Evolutionary conservation across 1,284 basidiomycete genomes (phyloP).

Genomic region (Puccinia horiana): DNA sequence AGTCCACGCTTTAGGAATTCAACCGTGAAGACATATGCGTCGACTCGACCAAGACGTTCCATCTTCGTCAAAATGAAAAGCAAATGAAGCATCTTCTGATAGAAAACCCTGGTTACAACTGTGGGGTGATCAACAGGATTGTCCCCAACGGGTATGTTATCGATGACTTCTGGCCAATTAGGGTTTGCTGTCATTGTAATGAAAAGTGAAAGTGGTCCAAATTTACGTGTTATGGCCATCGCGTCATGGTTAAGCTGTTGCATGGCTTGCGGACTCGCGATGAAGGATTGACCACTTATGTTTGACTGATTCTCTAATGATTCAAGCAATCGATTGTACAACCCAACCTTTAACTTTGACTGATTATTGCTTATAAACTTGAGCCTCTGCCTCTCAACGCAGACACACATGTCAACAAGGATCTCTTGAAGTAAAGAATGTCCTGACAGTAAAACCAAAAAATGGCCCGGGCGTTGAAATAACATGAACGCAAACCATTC

Average conservation of each 20-base stretch:
- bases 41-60: neutral
- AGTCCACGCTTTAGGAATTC: slow-evolving; percentile 32
- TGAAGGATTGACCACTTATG: slow-evolving; percentile 54
- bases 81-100: neutral
- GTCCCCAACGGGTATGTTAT: neutral
- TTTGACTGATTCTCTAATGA: neutral
- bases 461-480: neutral
- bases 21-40: slow-evolving; percentile 15
- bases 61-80: neutral
- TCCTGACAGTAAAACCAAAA: neutral
- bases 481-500: slow-evolving; percentile 10
- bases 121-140: neutral
- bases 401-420: neutral
- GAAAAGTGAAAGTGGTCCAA: slow-evolving; percentile 59
- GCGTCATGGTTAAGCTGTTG: slow-evolving; percentile 59
- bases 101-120: slow-evolving; percentile 8
- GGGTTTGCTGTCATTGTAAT: slow-evolving; percentile 61
- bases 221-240: slow-evolving; percentile 57
- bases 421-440: neutral
- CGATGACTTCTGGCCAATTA: slow-evolving; percentile 53
- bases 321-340: neutral
- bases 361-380: neutral
- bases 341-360: neutral
- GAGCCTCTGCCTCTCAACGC: neutral
- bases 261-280: slow-evolving; percentile 58